Base-by-base conservation (phyloP, 129 eudicot genomes). In the Mikania micrantha region DNA sequence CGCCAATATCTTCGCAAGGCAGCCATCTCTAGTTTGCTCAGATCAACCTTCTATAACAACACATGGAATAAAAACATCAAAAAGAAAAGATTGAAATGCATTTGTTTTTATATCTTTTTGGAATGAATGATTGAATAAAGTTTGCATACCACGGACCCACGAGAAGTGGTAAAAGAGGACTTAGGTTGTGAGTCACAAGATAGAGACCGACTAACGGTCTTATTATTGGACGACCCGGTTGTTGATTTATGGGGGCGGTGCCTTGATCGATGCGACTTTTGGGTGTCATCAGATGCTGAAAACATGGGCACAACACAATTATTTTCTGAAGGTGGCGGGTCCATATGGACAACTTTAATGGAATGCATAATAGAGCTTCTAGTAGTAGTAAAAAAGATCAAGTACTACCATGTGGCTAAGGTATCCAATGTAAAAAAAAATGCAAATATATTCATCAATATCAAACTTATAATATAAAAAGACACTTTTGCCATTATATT, bases 1-100 rank as follows among this genome's bases (percentile, higher is more conserved):
- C 83, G 87, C 73, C 78, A 77, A 79, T 90, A 90, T 85, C 87
- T 83, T 86, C 93, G 72, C 44, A 90, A 45, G 4, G 97, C 95
- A 65, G 90, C 83, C 90, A 80, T 83, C 80, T 87, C 97, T 19
- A 90, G 97, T 72, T 90, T 90, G 84, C 97, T 72, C 20, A 90
- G 84, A 78, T 90, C 95, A 87, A 90, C 84, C 80, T 87, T 85
- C 85, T 85, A 84, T 20, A 67, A 75, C 52, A 24, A 67, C 52
- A 67, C 12, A 39, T 10, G 32, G 28, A 36, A 16, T 27, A 28
- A 35, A 32, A 24, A 3, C 13, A 2, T 27, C 22, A 56, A 22
- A 58, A 39, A 25, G 57, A 7, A 36, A 39, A 16, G 24, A 39
- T 8, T 22, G 29, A 16, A 27, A 73, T 24, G 61, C 29, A n/a